These are phyloP conservation scores for Amphirosellinia nigrospora DNA, from an alignment of 495 filamentous ascomycete species.

Conservation along the genomic window DNA sequence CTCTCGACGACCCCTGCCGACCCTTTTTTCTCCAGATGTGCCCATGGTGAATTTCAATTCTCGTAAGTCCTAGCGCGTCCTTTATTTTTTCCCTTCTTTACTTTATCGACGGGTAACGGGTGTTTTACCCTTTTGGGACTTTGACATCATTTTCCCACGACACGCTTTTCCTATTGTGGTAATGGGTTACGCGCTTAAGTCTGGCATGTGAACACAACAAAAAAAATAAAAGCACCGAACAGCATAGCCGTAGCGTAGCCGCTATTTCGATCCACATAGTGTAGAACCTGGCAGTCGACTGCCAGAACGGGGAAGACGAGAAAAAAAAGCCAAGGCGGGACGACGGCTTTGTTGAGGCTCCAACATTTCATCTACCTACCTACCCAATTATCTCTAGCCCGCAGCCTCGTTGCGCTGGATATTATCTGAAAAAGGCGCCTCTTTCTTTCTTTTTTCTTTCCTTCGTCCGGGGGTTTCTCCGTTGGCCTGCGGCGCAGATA, in stretches of 20 bases:
- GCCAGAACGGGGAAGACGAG: constrained; percentile 9
- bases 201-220: not conserved
- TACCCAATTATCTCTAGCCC: constrained; percentile 7
- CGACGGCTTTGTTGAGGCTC: constrained; percentile 15
- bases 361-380: not conserved
- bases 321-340: constrained; percentile 10
- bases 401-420: not conserved
- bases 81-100: no score
- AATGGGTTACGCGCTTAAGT: constrained; percentile 1
- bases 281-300: not conserved
- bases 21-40: not conserved
- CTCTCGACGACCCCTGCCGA: not conserved
- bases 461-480: not conserved
- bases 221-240: not conserved
- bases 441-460: not conserved
- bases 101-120: not conserved
- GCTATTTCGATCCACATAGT: constrained; percentile 7
- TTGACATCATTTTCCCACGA: not conserved
- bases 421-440: not conserved
- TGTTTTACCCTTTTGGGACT: not conserved
- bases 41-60: not conserved
- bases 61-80: constrained; percentile 4
- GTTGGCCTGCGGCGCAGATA: not conserved
- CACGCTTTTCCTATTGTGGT: not conserved
- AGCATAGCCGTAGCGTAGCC: constrained; percentile 6